A percentile compares a stretch with the other conserved stretches of the same genome.
phyloP scores from a whole-genome alignment of 164 flowering plant genomes.

The Chloranthus sessilifolius region DNA sequence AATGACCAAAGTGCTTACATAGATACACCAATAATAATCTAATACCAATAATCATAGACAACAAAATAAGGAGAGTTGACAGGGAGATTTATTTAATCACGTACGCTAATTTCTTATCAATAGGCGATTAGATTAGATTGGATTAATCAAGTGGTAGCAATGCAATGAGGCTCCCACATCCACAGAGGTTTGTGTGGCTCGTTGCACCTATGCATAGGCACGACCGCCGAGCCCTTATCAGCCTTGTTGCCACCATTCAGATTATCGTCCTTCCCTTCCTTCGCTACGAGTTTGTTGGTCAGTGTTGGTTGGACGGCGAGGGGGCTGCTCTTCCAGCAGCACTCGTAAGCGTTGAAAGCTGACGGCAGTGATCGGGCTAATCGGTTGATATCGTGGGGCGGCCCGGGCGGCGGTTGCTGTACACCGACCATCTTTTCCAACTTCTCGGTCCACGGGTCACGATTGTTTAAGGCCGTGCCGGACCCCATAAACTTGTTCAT shows the following conservation, averaged over 20 bases:
- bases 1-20: too few species aligned
- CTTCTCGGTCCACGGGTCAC: slow-evolving; percentile 19
- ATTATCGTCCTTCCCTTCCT: slow-evolving; percentile 32
- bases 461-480: slow-evolving; percentile 11
- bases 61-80: too few species aligned
- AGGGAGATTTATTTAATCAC: too few species aligned
- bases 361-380: too few species aligned
- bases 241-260: too few species aligned
- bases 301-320: not conserved
- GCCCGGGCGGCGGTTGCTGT: slow-evolving; percentile 6
- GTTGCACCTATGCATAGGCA: slow-evolving; percentile 41
- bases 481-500: slow-evolving; percentile 35
- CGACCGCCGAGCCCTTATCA: slow-evolving; percentile 2
- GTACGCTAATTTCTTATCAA: too few species aligned
- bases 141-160: slow-evolving; percentile 55
- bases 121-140: not conserved
- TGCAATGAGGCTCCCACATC: slow-evolving; percentile 61
- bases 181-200: slow-evolving; percentile 41
- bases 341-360: slow-evolving; percentile 52
- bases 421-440: slow-evolving; percentile 11
- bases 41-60: too few species aligned
- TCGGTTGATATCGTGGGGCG: not conserved
- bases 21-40: too few species aligned
- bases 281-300: slow-evolving; percentile 13
- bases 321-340: slow-evolving; percentile 41